Percentiles rank a stretch among this genome's conserved stretches.
phyloP scores from a whole-genome alignment of 805 yeast genomes.

The Metschnikowia drakensbergensis region DNA sequence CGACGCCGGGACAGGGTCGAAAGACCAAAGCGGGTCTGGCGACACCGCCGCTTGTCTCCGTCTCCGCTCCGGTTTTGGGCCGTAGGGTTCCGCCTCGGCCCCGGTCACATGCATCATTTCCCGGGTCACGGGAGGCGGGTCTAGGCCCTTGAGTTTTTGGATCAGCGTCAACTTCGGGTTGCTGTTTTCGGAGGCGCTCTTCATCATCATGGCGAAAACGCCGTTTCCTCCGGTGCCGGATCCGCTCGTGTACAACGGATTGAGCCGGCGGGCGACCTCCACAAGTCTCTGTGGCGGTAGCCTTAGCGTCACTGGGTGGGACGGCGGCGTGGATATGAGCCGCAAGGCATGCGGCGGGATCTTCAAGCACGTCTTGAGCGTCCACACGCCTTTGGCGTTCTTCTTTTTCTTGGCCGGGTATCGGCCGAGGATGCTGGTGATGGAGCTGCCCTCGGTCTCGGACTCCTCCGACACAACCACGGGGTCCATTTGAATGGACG shows the following conservation, averaged over 20 bases:
- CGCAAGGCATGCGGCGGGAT: conserved; percentile 17
- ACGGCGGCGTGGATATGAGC: neutral
- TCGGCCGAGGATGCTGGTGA: neutral
- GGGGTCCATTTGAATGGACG: neutral
- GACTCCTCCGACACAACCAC: neutral
- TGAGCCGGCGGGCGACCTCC: conserved; percentile 8
- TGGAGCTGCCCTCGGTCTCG: neutral
- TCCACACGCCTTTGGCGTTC: conserved; percentile 14
- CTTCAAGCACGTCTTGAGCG: conserved; percentile 15
- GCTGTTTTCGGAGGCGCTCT: conserved; percentile 24
- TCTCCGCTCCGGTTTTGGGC: no score
- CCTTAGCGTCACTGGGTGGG: conserved; percentile 11
- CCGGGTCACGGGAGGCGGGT: conserved; percentile 27
- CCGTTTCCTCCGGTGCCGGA: conserved; percentile 16
- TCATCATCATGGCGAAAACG: conserved; percentile 40
- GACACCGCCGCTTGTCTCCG: no score
- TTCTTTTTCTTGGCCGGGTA: conserved; percentile 8
- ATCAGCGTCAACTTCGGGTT: conserved; percentile 26
- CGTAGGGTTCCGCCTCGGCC: neutral
- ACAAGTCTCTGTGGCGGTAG: conserved; percentile 9
- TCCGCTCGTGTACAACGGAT: conserved; percentile 17
- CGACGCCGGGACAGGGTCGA: no score
- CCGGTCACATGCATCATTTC: conserved; percentile 31
- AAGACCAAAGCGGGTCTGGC: no score
- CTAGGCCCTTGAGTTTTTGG: conserved; percentile 30